Evolutionary conservation across 1,284 basidiomycete genomes (phyloP), one percentile per base, ranked within the genome.

Genomic region (Leccinum pachyderme): DNA sequence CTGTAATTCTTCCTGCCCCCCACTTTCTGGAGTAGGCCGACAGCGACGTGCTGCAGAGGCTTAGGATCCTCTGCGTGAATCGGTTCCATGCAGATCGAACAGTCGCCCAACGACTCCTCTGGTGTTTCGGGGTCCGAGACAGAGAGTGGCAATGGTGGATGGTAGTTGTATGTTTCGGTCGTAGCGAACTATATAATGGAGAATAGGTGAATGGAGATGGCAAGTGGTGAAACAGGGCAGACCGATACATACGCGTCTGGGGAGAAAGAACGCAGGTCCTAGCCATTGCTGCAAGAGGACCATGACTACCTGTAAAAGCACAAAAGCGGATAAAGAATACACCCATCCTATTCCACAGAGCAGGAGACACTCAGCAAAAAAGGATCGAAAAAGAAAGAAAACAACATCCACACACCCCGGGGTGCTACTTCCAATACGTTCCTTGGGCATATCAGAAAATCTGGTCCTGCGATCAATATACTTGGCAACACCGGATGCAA

Each of bases 71-170:
- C 81, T n/a, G 84, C 72, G 41, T 82, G 66, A 57, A 95, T 94
- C 7, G 84, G 80, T 57, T 95, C 93, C 90, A 95, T 93, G 68
- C 93, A 95, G 58, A 95, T 95, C 4, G 89, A 84, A 63, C 93
- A 95, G 64, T 94, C 91, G 5, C 87, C 91, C 15, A 93, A 75
- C 9, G 84, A 81, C 59, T 84, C 80, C 43, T 86, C 83, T 2
- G 86, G 83, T 6, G 86, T 79, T 70, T 93, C 91, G 0, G 85
- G 70, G 64, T 93, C 89, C 1, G 86, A 77, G 2, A 55, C 32
- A 12, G 63, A 57, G 15, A 81, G 65, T 1, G 88, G 86, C 41
- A 95, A 73, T 2, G 81, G 75, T 8, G 91, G 93, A 69, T 95
- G 93, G 67, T 94, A 95, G 67, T 95, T 82, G 73, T 95, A 92